A percentile compares a stretch with the other conserved stretches of the same genome.
These are phyloP conservation scores for Cryptosporidium tyzzeri DNA, from an alignment of 169 alveolate species.

Conservation along the genomic window DNA sequence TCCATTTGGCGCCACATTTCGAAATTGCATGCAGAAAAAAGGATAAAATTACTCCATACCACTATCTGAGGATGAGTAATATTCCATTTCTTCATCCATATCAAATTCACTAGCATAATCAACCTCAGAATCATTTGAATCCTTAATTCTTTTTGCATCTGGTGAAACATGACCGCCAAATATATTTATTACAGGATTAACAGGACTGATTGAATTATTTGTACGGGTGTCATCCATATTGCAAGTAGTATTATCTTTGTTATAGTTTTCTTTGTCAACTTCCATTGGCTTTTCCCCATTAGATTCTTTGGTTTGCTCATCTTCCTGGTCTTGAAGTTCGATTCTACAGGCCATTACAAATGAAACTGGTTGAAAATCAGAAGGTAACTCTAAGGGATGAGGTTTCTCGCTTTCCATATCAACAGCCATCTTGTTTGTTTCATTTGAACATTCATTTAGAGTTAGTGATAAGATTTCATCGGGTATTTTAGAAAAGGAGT, in stretches of 20 bases:
- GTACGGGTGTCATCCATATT: neutral
- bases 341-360: conserved; percentile 74
- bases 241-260: neutral
- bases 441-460: conserved; percentile 38
- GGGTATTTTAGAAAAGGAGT: conserved; percentile 25
- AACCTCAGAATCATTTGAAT: conserved; percentile 1
- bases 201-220: conserved; percentile 8
- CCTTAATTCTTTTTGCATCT: conserved; percentile 1
- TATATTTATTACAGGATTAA: conserved; percentile 45
- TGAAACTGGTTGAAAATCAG: conserved; percentile 56
- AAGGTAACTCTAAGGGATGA: conserved; percentile 64
- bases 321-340: conserved; percentile 45
- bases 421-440: neutral
- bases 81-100: conserved; percentile 38
- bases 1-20: neutral
- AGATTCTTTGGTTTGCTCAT: neutral
- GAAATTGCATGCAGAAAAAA: neutral
- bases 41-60: conserved; percentile 27
- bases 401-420: neutral
- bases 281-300: neutral
- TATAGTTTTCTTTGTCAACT: conserved; percentile 16
- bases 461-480: conserved; percentile 61
- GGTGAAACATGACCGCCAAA: conserved; percentile 19
- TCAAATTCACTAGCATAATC: conserved; percentile 21
- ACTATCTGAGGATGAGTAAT: conserved; percentile 42